Conservation (phyloP, 176 grass and related monocot genomes). For the Juncus inflexus region DNA sequence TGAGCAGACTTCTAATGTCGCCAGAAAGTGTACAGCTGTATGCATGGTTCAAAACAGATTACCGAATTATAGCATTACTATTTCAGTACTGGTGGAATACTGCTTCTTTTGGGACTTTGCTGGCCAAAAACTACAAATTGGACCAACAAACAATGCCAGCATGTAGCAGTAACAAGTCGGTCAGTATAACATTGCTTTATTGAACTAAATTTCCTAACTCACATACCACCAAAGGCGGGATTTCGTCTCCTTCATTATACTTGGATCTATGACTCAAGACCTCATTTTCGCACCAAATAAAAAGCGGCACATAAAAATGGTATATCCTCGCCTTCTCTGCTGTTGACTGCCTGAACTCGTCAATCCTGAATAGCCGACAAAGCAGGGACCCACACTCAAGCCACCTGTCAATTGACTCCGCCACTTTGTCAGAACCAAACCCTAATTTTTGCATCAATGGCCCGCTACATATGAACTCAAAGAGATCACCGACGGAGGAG, state of each 20-base stretch:
- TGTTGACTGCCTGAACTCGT: conserved; percentile 55
- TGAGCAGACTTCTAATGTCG: no score
- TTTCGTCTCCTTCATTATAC: conserved; percentile 65
- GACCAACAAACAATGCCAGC: background rate
- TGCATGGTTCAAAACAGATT: no score
- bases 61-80: no score
- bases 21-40: no score
- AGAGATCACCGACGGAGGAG: conserved; percentile 63
- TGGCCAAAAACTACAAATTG: background rate
- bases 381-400: conserved; percentile 46
- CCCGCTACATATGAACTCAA: conserved; percentile 72
- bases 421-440: conserved; percentile 51
- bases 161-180: background rate
- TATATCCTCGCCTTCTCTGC: conserved; percentile 83
- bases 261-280: conserved; percentile 51
- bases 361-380: conserved; percentile 59
- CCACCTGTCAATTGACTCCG: conserved; percentile 74
- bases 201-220: background rate
- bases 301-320: conserved; percentile 88
- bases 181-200: no score
- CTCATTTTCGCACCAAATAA: conserved; percentile 92
- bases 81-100: no score
- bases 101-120: no score
- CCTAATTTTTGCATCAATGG: conserved; percentile 78
- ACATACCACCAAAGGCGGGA: conserved; percentile 83